Conservation (phyloP, 371 early-diverging fungal genomes). For the Haplosporangium sp. region DNA sequence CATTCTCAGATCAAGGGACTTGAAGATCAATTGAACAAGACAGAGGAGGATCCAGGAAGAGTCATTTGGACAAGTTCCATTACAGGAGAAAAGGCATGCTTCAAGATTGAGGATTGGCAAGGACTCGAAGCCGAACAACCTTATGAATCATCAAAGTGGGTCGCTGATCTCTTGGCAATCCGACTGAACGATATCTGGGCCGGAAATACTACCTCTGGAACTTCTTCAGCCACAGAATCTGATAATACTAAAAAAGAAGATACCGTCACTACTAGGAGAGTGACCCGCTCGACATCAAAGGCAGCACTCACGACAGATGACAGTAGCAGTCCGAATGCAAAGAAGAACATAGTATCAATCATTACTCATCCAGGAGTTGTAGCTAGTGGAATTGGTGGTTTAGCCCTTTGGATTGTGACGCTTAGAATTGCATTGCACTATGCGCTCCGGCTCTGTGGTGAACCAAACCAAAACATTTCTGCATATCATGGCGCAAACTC, state of each 20-base stretch:
- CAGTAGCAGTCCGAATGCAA: neutral
- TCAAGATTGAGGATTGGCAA: constrained; percentile 78
- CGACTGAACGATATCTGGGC: constrained; percentile 64
- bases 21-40: constrained; percentile 58
- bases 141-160: constrained; percentile 87
- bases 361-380: constrained; percentile 83
- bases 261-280: constrained; percentile 5
- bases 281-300: constrained; percentile 33
- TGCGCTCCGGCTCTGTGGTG: constrained; percentile 62
- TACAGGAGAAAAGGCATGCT: constrained; percentile 65
- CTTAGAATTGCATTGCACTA: constrained; percentile 62
- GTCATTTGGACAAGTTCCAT: constrained; percentile 87
- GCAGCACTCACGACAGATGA: neutral
- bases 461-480: constrained; percentile 71
- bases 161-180: constrained; percentile 71
- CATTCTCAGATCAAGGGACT: constrained; percentile 68
- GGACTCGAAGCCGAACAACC: constrained; percentile 71
- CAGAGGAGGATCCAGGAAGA: constrained; percentile 67
- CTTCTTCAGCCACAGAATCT: constrained; percentile 13
- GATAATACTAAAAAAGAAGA: neutral
- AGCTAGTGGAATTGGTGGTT: constrained; percentile 69
- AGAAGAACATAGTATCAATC: constrained; percentile 58
- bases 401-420: constrained; percentile 61
- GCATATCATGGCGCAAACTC: constrained; percentile 66
- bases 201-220: constrained; percentile 7